Conservation (phyloP, 768 basidiomycete species). For the Russula abietina region DNA sequence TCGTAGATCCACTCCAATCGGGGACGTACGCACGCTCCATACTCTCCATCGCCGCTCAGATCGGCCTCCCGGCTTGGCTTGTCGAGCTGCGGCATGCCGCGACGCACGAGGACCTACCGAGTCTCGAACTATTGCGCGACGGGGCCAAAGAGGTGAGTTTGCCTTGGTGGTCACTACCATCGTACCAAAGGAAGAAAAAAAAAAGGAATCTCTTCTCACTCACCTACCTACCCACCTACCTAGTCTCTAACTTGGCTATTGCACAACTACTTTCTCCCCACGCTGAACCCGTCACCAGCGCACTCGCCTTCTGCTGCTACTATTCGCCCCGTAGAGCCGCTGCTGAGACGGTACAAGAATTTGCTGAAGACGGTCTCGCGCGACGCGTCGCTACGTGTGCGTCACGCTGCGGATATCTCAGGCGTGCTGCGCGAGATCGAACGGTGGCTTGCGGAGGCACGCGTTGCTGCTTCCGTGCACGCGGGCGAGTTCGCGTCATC, state of each 20-base stretch:
- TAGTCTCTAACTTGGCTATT: slow-evolving; percentile 83
- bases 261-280: slow-evolving; percentile 78
- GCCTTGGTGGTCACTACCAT: not conserved
- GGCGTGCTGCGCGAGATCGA: slow-evolving; percentile 57
- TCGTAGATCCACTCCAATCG: slow-evolving; percentile 90
- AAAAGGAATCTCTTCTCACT: not conserved
- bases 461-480: slow-evolving; percentile 36
- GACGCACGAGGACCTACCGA: slow-evolving; percentile 93
- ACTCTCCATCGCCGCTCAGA: slow-evolving; percentile 76
- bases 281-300: slow-evolving; percentile 43
- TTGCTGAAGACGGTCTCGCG: slow-evolving; percentile 55
- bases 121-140: slow-evolving; percentile 69
- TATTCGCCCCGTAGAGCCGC: slow-evolving; percentile 55
- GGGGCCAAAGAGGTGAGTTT: slow-evolving; percentile 60
- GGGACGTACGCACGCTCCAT: slow-evolving; percentile 90
- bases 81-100: slow-evolving; percentile 93
- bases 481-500: slow-evolving; percentile 42
- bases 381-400: slow-evolving; percentile 55
- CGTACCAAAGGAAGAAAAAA: no score
- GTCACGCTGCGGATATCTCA: slow-evolving; percentile 46
- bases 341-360: slow-evolving; percentile 69
- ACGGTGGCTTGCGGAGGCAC: slow-evolving; percentile 72
- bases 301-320: no score
- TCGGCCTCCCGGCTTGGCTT: slow-evolving; percentile 81
- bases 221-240: not conserved